Evolutionary conservation across 2,329 filamentous ascomycete genomes (phyloP), one percentile per base, ranked within the genome.

Genomic region (Fusarium buharicum): DNA sequence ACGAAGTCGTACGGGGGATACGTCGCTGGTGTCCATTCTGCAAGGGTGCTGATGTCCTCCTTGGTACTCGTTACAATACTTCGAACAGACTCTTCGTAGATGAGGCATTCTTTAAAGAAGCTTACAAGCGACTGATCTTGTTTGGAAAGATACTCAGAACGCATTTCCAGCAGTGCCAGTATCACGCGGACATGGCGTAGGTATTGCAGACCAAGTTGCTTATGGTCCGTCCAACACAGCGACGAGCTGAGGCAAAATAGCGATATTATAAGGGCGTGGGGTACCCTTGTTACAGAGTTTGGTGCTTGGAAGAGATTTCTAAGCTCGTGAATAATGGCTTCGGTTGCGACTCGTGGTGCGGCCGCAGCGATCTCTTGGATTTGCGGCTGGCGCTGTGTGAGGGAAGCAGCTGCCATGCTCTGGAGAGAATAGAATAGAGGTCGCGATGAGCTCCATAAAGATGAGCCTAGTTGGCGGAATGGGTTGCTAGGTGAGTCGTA

Each of bases 231-330:
- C 64, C 64, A 67, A 27, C 64, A 67, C 1, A 67, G 48, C 1
- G 64, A 67, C 7, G 64, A 67, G 31, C 64, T 67, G 7, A 67
- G 47, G 3, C 64, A 65, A 9, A 67, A 67, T 0, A 67, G 37
- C 0, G 64, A 67, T 37, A 67, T 54, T 6, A 67, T 62, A 0
- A 67, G 34, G 0, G 57, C 64, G 12, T 64, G 41, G 1, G 64
- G 64, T 6, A 67, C 50, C 0, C 46, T 16, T 0, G 54, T 65
- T 0, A 65, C 64, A 3, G 46, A 33, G 6, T 67, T 67, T 0
- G 64, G 64, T 3, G 60, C 28, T 3, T 52, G 46, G 2, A 67
- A 67, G 0, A 67, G 49, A 1, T 17, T 45, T 31, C 33, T 61
- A 2, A 67, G 41, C 1, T 67, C 64, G 7, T 62, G 43, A 0